phyloP scores from a whole-genome alignment of 2,329 filamentous ascomycete species.

The Zalaria sp. region DNA sequence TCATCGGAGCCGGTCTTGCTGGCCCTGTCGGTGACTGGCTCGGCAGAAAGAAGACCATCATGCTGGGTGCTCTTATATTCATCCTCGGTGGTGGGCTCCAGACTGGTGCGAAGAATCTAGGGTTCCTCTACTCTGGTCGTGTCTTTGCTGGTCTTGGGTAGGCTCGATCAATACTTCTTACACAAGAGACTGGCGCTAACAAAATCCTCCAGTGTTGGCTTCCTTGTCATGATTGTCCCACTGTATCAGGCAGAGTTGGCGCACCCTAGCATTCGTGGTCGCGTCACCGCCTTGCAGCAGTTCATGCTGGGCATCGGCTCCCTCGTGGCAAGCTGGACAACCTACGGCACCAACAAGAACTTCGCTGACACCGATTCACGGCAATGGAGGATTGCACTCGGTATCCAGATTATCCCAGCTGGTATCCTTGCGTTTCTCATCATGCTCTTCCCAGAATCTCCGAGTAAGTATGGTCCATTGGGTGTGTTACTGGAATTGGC shows the following conservation, averaged over 20 bases:
- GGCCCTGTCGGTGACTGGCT: conserved; percentile 50
- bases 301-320: conserved; percentile 72
- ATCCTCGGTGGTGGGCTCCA: conserved; percentile 59
- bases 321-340: conserved; percentile 59
- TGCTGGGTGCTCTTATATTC: conserved; percentile 58
- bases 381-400: conserved; percentile 51
- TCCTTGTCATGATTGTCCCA: conserved; percentile 51
- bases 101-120: conserved; percentile 45
- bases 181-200: conserved; percentile 26
- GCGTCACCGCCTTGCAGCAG: conserved; percentile 62
- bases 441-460: conserved; percentile 53
- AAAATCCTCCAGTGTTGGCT: conserved; percentile 34
- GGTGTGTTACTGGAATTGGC: conserved; percentile 5
- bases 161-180: conserved; percentile 15
- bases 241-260: conserved; percentile 69
- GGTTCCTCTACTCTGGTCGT: conserved; percentile 56
- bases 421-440: conserved; percentile 51
- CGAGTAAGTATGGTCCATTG: conserved; percentile 9
- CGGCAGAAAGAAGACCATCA: conserved; percentile 58
- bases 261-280: conserved; percentile 63
- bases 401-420: conserved; percentile 59
- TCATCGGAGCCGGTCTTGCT: conserved; percentile 52
- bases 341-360: conserved; percentile 45
- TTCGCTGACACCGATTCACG: conserved; percentile 32
- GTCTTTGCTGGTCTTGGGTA: conserved; percentile 53